Conservation (phyloP, 1,139 yeast genomes). For the Magnusiomyces magnusii region DNA sequence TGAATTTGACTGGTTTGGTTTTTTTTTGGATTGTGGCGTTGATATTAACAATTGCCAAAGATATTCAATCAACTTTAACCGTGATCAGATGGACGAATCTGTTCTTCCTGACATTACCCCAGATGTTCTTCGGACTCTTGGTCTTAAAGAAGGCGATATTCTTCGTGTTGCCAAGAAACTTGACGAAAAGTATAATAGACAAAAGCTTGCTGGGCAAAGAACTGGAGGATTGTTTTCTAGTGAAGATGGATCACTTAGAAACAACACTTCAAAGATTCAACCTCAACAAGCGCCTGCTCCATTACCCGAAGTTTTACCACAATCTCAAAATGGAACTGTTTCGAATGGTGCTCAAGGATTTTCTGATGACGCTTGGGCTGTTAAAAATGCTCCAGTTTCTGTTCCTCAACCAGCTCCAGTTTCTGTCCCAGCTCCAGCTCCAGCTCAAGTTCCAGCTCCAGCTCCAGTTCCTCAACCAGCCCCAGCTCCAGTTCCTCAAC, state of each 20-base stretch:
- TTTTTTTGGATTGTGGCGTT: conserved; percentile 87
- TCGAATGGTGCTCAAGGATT: conserved; percentile 29
- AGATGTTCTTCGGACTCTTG: conserved; percentile 77
- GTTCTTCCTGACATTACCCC: conserved; percentile 75
- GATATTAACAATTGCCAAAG: conserved; percentile 94
- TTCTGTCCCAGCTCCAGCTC: background rate
- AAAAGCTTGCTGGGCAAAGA: conserved; percentile 29
- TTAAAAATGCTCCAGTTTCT: conserved; percentile 55
- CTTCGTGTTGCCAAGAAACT: conserved; percentile 76
- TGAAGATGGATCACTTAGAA: conserved; percentile 66
- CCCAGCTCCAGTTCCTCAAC: background rate
- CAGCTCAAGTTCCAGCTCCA: background rate
- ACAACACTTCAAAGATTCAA: conserved; percentile 36
- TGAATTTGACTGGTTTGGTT: conserved; percentile 94
- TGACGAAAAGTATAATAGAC: conserved; percentile 65
- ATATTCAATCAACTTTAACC: conserved; percentile 74
- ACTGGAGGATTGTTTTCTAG: conserved; percentile 51
- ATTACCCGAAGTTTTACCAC: background rate
- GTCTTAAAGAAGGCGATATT: conserved; percentile 93
- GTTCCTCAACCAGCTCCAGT: background rate
- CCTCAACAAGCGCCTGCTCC: conserved; percentile 9
- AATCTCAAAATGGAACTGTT: background rate
- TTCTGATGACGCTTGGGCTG: conserved; percentile 92
- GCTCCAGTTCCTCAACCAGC: background rate
- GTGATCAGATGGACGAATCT: conserved; percentile 89